These are phyloP conservation scores for Phytophthora vignae DNA, from an alignment of 352 stramenopile species.

Conservation along the genomic window DNA sequence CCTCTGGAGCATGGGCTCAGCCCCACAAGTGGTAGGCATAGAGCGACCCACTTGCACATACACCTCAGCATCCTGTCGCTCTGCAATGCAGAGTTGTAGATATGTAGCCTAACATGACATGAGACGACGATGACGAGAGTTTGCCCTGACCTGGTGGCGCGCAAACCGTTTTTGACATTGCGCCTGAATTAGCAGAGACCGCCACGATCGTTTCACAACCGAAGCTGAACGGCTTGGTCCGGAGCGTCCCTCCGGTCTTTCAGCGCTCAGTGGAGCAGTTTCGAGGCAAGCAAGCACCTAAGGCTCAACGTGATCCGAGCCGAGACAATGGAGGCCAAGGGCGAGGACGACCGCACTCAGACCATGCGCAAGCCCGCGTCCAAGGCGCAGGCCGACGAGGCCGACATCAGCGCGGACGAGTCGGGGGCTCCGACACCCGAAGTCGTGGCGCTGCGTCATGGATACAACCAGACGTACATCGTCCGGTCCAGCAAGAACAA, in stretches of 20 bases:
- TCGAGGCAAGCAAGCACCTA: constrained; percentile 18
- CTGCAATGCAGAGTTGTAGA: constrained; percentile 13
- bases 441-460: constrained; percentile 81
- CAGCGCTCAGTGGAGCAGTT: constrained; percentile 19
- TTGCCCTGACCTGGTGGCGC: constrained; percentile 4
- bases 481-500: constrained; percentile 73
- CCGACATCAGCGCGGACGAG: constrained; percentile 50
- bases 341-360: constrained; percentile 25
- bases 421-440: constrained; percentile 60
- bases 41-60: constrained; percentile 6
- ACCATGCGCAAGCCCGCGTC: constrained; percentile 30
- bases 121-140: constrained; percentile 1
- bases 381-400: constrained; percentile 37
- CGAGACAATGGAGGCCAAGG: constrained; percentile 72
- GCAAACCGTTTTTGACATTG: constrained; percentile 16
- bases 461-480: constrained; percentile 95
- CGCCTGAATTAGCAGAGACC: constrained; percentile 18
- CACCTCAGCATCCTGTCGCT: constrained; percentile 10
- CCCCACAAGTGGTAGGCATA: constrained; percentile 64
- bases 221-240: constrained; percentile 19
- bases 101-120: constrained; percentile 11
- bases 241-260: constrained; percentile 4
- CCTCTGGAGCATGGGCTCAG: constrained; percentile 62
- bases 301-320: constrained; percentile 11
- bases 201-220: constrained; percentile 45